Evolutionary conservation across 2,329 filamentous ascomycete genomes (phyloP).

Genomic region (Zasmidium citrigriseum): DNA sequence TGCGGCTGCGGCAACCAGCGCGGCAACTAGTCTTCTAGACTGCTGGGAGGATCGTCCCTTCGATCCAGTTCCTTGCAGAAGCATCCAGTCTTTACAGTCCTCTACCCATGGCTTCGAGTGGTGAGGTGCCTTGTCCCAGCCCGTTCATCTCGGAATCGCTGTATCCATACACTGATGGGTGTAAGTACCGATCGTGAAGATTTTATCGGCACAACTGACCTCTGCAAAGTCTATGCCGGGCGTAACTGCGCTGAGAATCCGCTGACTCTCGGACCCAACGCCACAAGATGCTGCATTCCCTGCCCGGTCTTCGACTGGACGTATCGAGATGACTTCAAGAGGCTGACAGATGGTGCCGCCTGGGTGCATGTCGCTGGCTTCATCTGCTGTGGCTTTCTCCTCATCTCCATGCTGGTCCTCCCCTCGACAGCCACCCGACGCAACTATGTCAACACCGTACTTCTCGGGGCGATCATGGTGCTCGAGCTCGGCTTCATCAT

Average conservation of each 20-base stretch:
- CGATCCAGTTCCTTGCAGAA: too few relatives aligned
- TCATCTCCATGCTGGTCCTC: conserved; percentile 74
- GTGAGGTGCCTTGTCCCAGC: too few relatives aligned
- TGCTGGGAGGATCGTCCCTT: too few relatives aligned
- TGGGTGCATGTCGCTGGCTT: conserved; percentile 73
- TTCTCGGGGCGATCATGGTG: conserved; percentile 68
- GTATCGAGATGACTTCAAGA: conserved; percentile 55
- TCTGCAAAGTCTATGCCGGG: conserved; percentile 19
- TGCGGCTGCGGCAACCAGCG: too few relatives aligned
- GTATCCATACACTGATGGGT: conserved; percentile 27
- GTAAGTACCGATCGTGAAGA: conserved; percentile 15
- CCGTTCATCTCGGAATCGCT: conserved; percentile 29
- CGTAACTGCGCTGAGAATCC: conserved; percentile 31
- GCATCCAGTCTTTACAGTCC: too few relatives aligned
- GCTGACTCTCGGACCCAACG: conserved; percentile 19
- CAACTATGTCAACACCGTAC: conserved; percentile 81
- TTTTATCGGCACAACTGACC: too few relatives aligned
- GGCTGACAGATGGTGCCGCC: conserved; percentile 67
- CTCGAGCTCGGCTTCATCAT: conserved; percentile 85
- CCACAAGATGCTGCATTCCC: conserved; percentile 71
- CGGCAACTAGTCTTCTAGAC: too few relatives aligned
- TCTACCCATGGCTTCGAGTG: too few relatives aligned
- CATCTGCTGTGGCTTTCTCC: conserved; percentile 69
- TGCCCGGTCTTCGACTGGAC: conserved; percentile 80
- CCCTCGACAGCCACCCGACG: conserved; percentile 79